Evolutionary conservation across 108 stramenopile genomes (phyloP).

Genomic region (Fragilariopsis cylindrus): DNA sequence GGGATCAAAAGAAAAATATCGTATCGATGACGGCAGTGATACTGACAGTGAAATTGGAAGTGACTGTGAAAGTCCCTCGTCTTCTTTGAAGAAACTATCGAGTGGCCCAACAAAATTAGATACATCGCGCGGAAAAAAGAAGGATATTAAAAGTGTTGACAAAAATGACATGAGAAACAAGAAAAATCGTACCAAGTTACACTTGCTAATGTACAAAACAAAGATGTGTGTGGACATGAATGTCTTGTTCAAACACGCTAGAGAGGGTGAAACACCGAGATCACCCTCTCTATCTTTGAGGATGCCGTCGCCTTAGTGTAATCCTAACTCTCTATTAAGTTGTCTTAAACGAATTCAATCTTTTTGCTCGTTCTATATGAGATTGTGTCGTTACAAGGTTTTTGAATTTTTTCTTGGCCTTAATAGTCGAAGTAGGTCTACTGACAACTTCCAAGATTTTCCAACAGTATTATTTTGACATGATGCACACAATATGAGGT

Average conservation of each 20-base stretch:
- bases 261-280: conserved; percentile 33
- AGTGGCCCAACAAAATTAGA: neutral
- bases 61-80: neutral
- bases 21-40: neutral
- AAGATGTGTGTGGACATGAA: conserved; percentile 44
- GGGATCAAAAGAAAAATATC: conserved; percentile 10
- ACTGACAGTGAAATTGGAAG: too few species aligned
- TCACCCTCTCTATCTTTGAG: conserved; percentile 29
- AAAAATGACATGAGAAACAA: conserved; percentile 37
- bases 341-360: neutral
- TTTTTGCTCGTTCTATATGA: too few species aligned
- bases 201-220: conserved; percentile 27
- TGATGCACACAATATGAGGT: too few species aligned
- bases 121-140: neutral
- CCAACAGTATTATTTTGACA: too few species aligned
- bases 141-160: conserved; percentile 9
- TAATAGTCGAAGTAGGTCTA: too few species aligned
- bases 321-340: neutral
- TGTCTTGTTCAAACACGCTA: conserved; percentile 29
- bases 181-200: conserved; percentile 33
- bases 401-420: too few species aligned
- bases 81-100: too few species aligned
- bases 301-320: conserved; percentile 24
- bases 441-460: too few species aligned
- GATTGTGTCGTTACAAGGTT: too few species aligned